phyloP scores from a whole-genome alignment of 345 rosid species.

The Acer campestre region DNA sequence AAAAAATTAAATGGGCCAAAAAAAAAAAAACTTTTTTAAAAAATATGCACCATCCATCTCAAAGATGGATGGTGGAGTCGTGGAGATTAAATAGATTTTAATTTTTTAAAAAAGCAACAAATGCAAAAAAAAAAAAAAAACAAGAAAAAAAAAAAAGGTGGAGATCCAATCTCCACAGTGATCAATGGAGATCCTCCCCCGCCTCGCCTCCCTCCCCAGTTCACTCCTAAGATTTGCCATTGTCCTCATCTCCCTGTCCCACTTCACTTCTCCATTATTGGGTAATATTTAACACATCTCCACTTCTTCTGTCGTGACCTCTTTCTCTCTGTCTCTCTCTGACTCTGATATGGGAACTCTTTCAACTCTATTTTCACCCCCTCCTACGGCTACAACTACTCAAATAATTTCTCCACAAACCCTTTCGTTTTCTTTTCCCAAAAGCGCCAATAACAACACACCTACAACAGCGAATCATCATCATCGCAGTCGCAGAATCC shows the following conservation, averaged over 20 bases:
- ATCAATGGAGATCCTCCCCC: too few relatives aligned
- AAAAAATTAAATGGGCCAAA: too few relatives aligned
- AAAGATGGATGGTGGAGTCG: too few relatives aligned
- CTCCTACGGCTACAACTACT: conserved; percentile 19
- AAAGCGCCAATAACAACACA: neutral
- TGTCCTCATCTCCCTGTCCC: conserved; percentile 1
- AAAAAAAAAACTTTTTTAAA: too few relatives aligned
- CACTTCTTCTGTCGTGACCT: neutral
- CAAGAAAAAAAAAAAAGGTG: too few relatives aligned
- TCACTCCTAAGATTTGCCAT: conserved; percentile 6
- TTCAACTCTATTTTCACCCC: conserved; percentile 22
- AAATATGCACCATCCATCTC: too few relatives aligned
- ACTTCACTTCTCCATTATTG: neutral
- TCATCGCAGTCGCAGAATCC: conserved; percentile 10
- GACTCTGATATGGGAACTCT: conserved; percentile 34
- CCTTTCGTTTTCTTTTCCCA: conserved; percentile 20
- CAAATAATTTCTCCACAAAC: conserved; percentile 9
- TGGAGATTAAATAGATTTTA: too few relatives aligned
- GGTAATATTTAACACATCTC: neutral
- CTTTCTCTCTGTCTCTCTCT: neutral
- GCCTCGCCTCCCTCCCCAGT: too few relatives aligned
- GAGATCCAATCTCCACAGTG: too few relatives aligned
- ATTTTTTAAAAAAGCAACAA: too few relatives aligned
- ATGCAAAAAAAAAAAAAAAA: too few relatives aligned
- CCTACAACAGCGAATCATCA: neutral